Evolutionary conservation across 352 stramenopile species (phyloP).

Genomic region (Pythium angustatum): DNA sequence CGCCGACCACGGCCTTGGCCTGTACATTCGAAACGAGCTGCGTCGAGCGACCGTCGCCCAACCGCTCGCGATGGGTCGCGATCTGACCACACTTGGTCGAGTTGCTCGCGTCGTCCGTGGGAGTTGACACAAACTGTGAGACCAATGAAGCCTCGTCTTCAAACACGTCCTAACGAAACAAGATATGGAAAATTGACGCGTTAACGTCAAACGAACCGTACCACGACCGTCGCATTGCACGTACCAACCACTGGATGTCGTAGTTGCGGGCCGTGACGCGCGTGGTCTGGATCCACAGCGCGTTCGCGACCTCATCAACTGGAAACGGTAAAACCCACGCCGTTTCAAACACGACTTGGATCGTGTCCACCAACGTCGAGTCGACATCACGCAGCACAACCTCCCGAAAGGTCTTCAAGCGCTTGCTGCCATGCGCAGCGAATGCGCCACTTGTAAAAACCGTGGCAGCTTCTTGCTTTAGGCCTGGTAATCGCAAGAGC

Average conservation of each 20-base stretch:
- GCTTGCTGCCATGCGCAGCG: background rate
- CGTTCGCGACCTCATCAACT: background rate
- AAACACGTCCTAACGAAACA: background rate
- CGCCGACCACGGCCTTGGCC: too few species aligned
- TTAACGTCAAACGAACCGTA: too few species aligned
- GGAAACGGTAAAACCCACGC: background rate
- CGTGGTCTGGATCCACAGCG: constrained; percentile 3
- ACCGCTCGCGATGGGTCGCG: background rate
- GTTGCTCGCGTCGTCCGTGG: background rate
- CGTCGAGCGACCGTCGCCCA: too few species aligned
- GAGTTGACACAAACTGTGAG: constrained; percentile 1
- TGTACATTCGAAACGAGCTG: too few species aligned
- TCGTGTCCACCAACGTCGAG: background rate
- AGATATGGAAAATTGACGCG: too few species aligned
- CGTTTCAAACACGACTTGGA: background rate
- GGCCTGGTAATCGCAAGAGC: background rate
- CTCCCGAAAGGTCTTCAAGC: background rate
- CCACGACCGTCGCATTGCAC: too few species aligned
- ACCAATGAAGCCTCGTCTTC: background rate
- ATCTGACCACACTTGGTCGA: background rate
- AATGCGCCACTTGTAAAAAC: background rate
- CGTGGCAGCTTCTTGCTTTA: background rate
- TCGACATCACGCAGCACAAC: background rate
- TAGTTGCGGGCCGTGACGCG: background rate
- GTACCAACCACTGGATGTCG: constrained; percentile 4